Conservation (phyloP, 2,329 filamentous ascomycete genomes). For the Cordyceps cicadae region DNA sequence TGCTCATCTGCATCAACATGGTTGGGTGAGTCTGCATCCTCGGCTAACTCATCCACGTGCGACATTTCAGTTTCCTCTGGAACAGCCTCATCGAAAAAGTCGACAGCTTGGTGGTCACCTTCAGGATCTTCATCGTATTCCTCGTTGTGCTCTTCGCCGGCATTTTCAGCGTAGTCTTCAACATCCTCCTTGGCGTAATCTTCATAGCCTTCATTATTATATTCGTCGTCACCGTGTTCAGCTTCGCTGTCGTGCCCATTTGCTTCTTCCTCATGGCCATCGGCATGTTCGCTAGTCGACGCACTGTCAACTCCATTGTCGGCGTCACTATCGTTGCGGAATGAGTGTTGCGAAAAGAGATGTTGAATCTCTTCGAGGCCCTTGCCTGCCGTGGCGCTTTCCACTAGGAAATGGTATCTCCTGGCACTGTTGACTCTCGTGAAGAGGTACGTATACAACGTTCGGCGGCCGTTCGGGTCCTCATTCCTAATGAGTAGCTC, state of each 20-base stretch:
- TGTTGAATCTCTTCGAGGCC: constrained; percentile 34
- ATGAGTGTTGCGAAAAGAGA: constrained; percentile 21
- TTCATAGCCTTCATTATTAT: constrained; percentile 13
- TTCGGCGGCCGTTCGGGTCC: constrained; percentile 29
- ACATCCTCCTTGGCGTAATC: constrained; percentile 13
- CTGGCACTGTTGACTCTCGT: constrained; percentile 31
- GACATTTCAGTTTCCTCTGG: constrained; percentile 11
- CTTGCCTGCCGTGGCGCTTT: constrained; percentile 34
- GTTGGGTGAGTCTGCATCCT: constrained; percentile 14
- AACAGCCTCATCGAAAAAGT: constrained; percentile 14
- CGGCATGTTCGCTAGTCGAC: constrained; percentile 13
- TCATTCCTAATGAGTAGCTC: constrained; percentile 36
- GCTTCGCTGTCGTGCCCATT: background rate
- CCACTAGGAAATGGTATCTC: constrained; percentile 31
- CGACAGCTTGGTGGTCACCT: constrained; percentile 12
- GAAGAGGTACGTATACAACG: constrained; percentile 35
- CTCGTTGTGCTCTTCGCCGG: constrained; percentile 17
- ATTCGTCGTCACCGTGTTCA: constrained; percentile 10
- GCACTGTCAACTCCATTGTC: constrained; percentile 13
- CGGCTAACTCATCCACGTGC: background rate
- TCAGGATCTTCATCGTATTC: constrained; percentile 11
- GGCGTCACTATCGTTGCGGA: background rate
- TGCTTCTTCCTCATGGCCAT: constrained; percentile 18
- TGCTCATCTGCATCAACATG: constrained; percentile 15
- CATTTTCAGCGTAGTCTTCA: constrained; percentile 15